Base-by-base conservation (phyloP, 192 early-diverging fungal species). In the Coemansia asiatica region DNA sequence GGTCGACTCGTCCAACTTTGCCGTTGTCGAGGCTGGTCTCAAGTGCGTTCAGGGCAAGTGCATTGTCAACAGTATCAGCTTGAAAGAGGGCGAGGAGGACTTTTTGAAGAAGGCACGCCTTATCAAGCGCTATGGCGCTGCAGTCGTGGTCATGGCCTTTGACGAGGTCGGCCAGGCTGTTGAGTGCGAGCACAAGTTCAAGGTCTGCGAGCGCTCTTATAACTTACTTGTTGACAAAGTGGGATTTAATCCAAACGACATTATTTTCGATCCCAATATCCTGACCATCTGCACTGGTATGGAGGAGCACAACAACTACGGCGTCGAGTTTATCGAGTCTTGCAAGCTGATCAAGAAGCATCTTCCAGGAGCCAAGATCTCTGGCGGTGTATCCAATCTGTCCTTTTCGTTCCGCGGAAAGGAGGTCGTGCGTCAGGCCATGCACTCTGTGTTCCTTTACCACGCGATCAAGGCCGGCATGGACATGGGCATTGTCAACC, bases 401-500 rank as follows among this genome's bases (percentile, higher is more conserved):
- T 98, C 95, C 25, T 96, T 98, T 85, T 92, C 95, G 12, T 98
- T 96, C 89, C 91, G 94, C 71, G 94, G 94, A 63, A 95, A 95
- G 85, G 94, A 95, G 67, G 83, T 83, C 35, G 79, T 98, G 35
- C 90, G 95, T 74, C 90, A 94, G 78, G 93, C 94, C 12, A 96
- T 98, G 94, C 94, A 98, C 85, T 90, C 88, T 59, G 95, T 98
- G 8, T 98, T 98, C 71, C 76, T 95, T 68, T 94, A 87, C 81
- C 92, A 95, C 66, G 79, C 90, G 25, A 90, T 89, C 69, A 83
- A 89, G 66, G 89, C 79, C 27, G 94, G 94, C 16, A 91, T 98
- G 91, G 95, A 95, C 79, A 96, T 98, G 95, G 95, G 95, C 68
- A 98, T 98, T 64, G 95, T 98, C 68, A 96, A 96, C 72, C 93